Percentiles rank a stretch among this genome's conserved stretches.
Conservation (phyloP, 2,329 filamentous ascomycete genomes). For the Bipolaris bicolor region DNA sequence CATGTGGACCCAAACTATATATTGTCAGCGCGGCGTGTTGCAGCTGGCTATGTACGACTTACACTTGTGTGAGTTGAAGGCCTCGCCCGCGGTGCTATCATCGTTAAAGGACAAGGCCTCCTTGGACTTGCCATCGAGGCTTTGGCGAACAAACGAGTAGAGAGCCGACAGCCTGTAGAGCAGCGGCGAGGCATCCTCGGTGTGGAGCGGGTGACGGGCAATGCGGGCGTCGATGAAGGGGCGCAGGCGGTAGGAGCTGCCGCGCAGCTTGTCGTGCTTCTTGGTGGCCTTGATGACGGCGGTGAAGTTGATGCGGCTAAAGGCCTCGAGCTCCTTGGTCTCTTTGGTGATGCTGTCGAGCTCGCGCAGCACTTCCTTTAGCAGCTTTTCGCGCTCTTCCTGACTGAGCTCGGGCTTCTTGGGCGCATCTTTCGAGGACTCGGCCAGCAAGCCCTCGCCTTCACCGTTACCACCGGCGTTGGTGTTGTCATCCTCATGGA, state of each 20-base stretch:
- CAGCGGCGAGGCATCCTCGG: slow-evolving; percentile 88
- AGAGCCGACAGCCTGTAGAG: slow-evolving; percentile 89
- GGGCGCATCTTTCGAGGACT: slow-evolving; percentile 24
- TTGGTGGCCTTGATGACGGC: slow-evolving; percentile 98
- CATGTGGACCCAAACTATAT: slow-evolving; percentile 85
- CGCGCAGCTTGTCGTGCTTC: slow-evolving; percentile 96
- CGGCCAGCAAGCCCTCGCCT: slow-evolving; percentile 23
- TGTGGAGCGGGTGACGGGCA: slow-evolving; percentile 90
- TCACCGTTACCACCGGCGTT: slow-evolving; percentile 10
- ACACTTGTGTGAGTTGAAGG: slow-evolving; percentile 88
- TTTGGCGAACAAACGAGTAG: slow-evolving; percentile 92
- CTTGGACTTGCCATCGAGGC: slow-evolving; percentile 67
- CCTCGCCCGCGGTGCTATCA: slow-evolving; percentile 58
- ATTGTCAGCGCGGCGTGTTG: slow-evolving; percentile 38
- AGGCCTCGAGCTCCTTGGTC: slow-evolving; percentile 91
- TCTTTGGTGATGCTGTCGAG: slow-evolving; percentile 88
- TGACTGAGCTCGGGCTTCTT: slow-evolving; percentile 41
- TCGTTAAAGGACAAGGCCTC: slow-evolving; percentile 55
- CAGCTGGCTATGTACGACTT: slow-evolving; percentile 44
- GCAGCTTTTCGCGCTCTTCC: slow-evolving; percentile 56
- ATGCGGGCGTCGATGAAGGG: slow-evolving; percentile 91
- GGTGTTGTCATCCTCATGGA: slow-evolving; percentile 32
- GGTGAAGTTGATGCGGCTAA: slow-evolving; percentile 95
- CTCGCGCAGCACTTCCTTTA: slow-evolving; percentile 77
- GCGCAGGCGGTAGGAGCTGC: slow-evolving; percentile 82